Base-by-base conservation (phyloP, 2,329 filamentous ascomycete species). In the Fusarium chaquense region DNA sequence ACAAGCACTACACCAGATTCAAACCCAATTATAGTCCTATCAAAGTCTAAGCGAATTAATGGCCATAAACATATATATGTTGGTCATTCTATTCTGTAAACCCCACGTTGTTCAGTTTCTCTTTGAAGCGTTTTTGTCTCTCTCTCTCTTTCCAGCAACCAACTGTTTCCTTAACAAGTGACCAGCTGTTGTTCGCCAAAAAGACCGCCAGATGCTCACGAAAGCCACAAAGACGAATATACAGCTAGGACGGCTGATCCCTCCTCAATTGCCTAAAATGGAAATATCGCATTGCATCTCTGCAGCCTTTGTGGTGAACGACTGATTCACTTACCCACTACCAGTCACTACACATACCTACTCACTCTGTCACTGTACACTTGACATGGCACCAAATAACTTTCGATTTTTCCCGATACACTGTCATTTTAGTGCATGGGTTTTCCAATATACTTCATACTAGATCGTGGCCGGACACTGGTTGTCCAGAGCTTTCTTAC, bases 41-140 rank as follows among this genome's bases (percentile, higher is more conserved):
- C 43, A 70, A 58, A 32, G 32, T 65, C 63, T 40, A 47, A 20
- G 43, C 58, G 63, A 70, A 33, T 60, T 60, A 54, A 47, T 46
- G 16, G 47, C 35, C 60, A 58, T 32, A 20, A n/a, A 67, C 28
- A 28, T 38, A 51, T 51, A 43, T 43, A 44, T 51, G 32, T 65
- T 67, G 66, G 32, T 68, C 62, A 72, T 72, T 8, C 16, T 51
- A 54, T 72, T 30, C 44, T 41, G 59, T 70, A 62, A 59, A 40
- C 47, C 50, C 54, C 52, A 55, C 40, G 15, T 26, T 57, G 53
- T 36, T 20, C 46, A 52, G 41, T 58, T 26, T 22, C 26, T 36
- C 32, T 53, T 22, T 24, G 32, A 20, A 18, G 47, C 9, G 10
- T 10, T 52, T 16, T 15, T 26, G 9, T n/a, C 15, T 51, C 46